These are phyloP conservation scores for Fusarium sp. DNA, from an alignment of 2,329 filamentous ascomycete species.

Conservation along the genomic window DNA sequence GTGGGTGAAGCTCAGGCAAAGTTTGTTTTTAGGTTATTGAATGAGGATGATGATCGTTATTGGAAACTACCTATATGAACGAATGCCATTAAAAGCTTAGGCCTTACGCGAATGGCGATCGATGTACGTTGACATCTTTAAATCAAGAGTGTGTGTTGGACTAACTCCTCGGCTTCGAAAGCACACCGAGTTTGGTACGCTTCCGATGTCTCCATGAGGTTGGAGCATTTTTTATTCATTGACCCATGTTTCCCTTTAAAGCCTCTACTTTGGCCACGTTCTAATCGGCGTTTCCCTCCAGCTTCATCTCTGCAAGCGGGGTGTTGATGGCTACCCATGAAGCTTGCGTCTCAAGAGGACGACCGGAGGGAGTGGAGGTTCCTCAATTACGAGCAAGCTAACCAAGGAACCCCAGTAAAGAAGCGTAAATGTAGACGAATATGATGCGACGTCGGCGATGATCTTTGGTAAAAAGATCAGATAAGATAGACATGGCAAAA, in stretches of 20 bases:
- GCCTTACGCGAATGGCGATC: constrained; percentile 5
- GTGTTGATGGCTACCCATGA: constrained; percentile 14
- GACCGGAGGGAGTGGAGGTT: constrained; percentile 32
- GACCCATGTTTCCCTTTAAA: background rate
- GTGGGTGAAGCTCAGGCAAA: constrained; percentile 1
- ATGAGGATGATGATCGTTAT: background rate
- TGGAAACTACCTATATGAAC: constrained; percentile 3
- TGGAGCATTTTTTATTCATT: background rate
- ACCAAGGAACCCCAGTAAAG: constrained; percentile 22
- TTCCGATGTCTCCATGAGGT: background rate
- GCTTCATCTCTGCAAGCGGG: constrained; percentile 28
- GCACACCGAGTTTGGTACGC: background rate
- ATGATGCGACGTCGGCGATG: constrained; percentile 49
- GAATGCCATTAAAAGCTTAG: background rate
- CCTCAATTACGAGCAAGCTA: constrained; percentile 4
- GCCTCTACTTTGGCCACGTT: background rate
- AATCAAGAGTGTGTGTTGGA: background rate
- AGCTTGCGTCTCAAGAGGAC: constrained; percentile 17
- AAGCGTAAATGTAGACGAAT: constrained; percentile 8
- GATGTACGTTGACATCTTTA: constrained; percentile 11
- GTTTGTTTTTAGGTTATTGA: constrained; percentile 4
- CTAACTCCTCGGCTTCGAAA: background rate
- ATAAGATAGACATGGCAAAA: constrained; percentile 36
- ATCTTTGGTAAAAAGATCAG: constrained; percentile 52
- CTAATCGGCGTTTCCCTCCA: background rate